phyloP scores from a whole-genome alignment of 2,329 filamentous ascomycete genomes.

The Aspergillus ustus region DNA sequence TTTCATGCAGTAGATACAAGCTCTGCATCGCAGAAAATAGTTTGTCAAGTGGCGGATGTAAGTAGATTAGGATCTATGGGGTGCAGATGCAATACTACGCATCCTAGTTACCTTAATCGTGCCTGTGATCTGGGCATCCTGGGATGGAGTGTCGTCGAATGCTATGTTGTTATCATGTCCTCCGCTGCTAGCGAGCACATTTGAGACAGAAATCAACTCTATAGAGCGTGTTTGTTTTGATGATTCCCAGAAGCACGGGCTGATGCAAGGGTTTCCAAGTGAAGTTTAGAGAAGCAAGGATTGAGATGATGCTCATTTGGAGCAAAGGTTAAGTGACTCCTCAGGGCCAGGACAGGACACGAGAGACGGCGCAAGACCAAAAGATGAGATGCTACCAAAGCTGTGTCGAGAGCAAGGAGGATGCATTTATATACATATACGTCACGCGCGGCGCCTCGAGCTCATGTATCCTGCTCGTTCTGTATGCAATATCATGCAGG shows the following conservation, averaged over 20 bases:
- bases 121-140: not conserved
- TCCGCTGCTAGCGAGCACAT: too few species aligned
- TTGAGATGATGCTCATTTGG: not conserved
- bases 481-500: not conserved
- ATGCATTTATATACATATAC: constrained; percentile 3
- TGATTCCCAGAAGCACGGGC: not conserved
- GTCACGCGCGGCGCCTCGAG: not conserved
- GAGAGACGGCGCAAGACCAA: not conserved
- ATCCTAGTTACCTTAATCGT: not conserved
- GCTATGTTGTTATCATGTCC: not conserved
- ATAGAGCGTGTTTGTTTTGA: not conserved
- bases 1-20: not conserved
- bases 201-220: not conserved
- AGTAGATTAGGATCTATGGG: not conserved
- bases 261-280: not conserved
- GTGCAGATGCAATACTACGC: not conserved
- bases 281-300: not conserved
- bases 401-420: not conserved
- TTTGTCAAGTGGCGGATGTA: not conserved
- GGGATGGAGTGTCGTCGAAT: too few species aligned
- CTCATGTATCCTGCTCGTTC: not conserved
- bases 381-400: not conserved
- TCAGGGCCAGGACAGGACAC: not conserved
- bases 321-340: not conserved
- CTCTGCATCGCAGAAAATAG: too few species aligned